Conservation (phyloP, 2,329 filamentous ascomycete genomes). For the Plenodomus lindquistii region DNA sequence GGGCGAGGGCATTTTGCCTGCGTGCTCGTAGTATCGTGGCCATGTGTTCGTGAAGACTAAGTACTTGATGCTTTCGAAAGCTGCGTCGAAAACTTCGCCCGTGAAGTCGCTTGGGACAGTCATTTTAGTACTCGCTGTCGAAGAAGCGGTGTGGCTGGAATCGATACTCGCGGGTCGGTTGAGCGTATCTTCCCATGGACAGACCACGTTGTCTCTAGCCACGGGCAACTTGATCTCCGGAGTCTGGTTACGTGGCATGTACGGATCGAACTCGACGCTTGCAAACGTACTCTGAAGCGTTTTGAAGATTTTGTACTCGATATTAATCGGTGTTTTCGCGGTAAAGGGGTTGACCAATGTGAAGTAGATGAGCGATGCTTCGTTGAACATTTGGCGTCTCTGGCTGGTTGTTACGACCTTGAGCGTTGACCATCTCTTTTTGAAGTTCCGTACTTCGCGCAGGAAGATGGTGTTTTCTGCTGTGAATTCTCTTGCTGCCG, state of each 20-base stretch:
- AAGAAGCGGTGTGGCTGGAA: constrained; percentile 28
- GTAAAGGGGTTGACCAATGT: constrained; percentile 45
- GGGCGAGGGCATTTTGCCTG: constrained; percentile 19
- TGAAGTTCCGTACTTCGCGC: constrained; percentile 45
- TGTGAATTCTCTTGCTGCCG: constrained; percentile 42
- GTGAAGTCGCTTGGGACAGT: constrained; percentile 43
- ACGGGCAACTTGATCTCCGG: constrained; percentile 28
- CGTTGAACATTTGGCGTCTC: constrained; percentile 42
- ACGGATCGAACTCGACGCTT: constrained; percentile 42
- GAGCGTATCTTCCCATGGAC: constrained; percentile 43
- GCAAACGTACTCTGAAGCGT: constrained; percentile 36
- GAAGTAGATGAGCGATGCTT: constrained; percentile 45
- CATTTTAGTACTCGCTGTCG: constrained; percentile 24
- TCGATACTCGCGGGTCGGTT: constrained; percentile 38
- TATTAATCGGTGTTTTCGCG: constrained; percentile 44
- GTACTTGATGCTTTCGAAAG: constrained; percentile 45
- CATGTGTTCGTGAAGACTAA: constrained; percentile 46
- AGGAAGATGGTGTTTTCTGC: constrained; percentile 46
- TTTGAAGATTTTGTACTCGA: constrained; percentile 46
- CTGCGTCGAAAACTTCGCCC: constrained; percentile 39
- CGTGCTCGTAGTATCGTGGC: constrained; percentile 42
- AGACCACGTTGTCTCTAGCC: constrained; percentile 40
- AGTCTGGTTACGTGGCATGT: constrained; percentile 31
- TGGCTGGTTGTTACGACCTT: constrained; percentile 34
- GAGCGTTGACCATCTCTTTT: constrained; percentile 37